Evolutionary conservation across 2,329 filamentous ascomycete species (phyloP).

Genomic region (Neonectria neomacrospora): DNA sequence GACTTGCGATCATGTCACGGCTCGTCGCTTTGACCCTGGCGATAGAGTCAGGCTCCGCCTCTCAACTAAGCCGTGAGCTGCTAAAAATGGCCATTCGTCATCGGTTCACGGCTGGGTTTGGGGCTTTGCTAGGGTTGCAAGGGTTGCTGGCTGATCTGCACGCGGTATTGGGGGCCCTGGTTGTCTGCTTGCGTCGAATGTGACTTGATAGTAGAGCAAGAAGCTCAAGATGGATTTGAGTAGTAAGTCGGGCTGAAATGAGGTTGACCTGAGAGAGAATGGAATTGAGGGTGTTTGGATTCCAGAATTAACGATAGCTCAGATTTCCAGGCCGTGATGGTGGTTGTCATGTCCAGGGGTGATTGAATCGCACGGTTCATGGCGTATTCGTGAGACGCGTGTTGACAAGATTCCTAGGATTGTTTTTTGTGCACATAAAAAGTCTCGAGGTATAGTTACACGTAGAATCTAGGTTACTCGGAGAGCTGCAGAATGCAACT

Average conservation of each 20-base stretch:
- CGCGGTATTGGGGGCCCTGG: slow-evolving; percentile 42
- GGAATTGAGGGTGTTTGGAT: background rate
- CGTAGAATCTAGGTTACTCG: background rate
- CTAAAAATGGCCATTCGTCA: slow-evolving; percentile 38
- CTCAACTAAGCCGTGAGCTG: slow-evolving; percentile 10
- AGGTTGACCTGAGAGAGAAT: background rate
- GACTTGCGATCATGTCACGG: slow-evolving; percentile 15
- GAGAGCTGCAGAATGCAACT: background rate
- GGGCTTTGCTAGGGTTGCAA: slow-evolving; percentile 32
- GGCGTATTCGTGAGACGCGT: background rate
- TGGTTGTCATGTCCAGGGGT: background rate
- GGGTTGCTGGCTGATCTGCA: slow-evolving; percentile 44
- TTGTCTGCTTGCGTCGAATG: slow-evolving; percentile 40
- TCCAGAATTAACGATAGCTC: slow-evolving; percentile 3
- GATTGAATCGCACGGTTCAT: background rate
- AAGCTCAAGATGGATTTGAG: slow-evolving; percentile 22
- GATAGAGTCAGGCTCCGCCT: slow-evolving; percentile 2
- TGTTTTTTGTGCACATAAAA: background rate
- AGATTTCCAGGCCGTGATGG: background rate
- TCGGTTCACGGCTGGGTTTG: slow-evolving; percentile 31
- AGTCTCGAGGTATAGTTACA: background rate
- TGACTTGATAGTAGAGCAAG: slow-evolving; percentile 35
- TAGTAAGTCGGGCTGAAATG: slow-evolving; percentile 8
- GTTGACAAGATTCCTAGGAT: background rate
- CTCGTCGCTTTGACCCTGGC: slow-evolving; percentile 13